Percentiles rank a stretch among this genome's conserved stretches.
These are phyloP conservation scores for Mortierella sp. DNA, from an alignment of 371 early-diverging fungal species.

Conservation along the genomic window DNA sequence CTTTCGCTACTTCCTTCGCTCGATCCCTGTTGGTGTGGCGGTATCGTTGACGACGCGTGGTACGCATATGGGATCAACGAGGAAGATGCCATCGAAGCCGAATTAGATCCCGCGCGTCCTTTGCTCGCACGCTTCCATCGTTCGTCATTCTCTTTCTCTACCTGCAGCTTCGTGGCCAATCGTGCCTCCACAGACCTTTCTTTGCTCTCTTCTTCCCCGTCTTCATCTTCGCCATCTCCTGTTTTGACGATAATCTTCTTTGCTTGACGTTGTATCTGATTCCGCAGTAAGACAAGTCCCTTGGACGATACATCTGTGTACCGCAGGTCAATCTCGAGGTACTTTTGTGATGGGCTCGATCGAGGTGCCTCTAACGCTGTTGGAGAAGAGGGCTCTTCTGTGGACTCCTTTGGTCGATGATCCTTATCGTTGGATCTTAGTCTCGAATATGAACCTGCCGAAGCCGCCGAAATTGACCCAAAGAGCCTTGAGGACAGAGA, in stretches of 20 bases:
- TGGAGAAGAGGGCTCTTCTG: neutral
- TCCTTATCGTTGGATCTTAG: neutral
- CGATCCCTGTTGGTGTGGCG: no score
- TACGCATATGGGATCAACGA: no score
- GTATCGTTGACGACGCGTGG: no score
- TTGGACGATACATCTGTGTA: conserved; percentile 42
- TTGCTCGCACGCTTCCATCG: no score
- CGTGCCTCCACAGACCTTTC: no score
- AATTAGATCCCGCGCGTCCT: no score
- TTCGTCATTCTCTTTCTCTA: no score
- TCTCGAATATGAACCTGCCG: neutral
- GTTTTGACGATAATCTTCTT: conserved; percentile 31
- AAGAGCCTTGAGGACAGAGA: conserved; percentile 16
- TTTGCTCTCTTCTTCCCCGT: conserved; percentile 1
- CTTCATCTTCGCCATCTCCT: conserved; percentile 35
- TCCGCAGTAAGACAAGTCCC: conserved; percentile 14
- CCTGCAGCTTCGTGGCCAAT: no score
- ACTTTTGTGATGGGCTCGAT: conserved; percentile 21
- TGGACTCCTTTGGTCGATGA: neutral
- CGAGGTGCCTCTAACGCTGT: no score
- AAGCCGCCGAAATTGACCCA: neutral
- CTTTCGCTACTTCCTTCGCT: no score
- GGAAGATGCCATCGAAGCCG: no score
- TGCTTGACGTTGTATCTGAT: conserved; percentile 11
- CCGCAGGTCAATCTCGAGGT: conserved; percentile 49